phyloP scores from a whole-genome alignment of 257 asterid species.

The Ilex asprella region DNA sequence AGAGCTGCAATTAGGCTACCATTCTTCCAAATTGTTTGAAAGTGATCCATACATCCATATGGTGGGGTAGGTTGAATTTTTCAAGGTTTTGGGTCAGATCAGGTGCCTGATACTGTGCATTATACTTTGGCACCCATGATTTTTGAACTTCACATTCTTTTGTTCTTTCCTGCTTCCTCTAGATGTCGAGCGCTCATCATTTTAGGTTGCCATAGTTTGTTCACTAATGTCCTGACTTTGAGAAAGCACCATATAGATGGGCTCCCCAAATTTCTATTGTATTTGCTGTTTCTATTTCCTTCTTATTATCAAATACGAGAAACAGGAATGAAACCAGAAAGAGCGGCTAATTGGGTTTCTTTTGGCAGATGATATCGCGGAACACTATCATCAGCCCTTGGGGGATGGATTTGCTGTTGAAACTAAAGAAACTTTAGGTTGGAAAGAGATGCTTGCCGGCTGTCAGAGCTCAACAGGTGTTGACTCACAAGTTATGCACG shows the following conservation, averaged over 20 bases:
- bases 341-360: slow-evolving; percentile 22
- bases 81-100: background rate
- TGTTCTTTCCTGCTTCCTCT: background rate
- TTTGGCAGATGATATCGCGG: slow-evolving; percentile 41
- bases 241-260: no score
- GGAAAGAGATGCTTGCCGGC: slow-evolving; percentile 51
- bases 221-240: no score
- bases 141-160: background rate
- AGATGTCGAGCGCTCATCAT: background rate
- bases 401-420: slow-evolving; percentile 32
- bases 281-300: background rate
- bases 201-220: background rate
- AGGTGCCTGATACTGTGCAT: background rate
- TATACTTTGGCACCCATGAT: background rate
- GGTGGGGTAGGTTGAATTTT: background rate
- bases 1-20: no score
- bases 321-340: slow-evolving; percentile 8
- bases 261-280: background rate
- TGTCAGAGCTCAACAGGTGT: slow-evolving; percentile 28
- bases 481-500: slow-evolving; percentile 29
- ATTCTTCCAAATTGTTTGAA: background rate
- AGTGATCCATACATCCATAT: background rate
- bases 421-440: background rate
- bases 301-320: background rate
- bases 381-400: slow-evolving; percentile 27